Evolutionary conservation across 257 asterid genomes (phyloP).

Genomic region (Fraxinus cuspidata): DNA sequence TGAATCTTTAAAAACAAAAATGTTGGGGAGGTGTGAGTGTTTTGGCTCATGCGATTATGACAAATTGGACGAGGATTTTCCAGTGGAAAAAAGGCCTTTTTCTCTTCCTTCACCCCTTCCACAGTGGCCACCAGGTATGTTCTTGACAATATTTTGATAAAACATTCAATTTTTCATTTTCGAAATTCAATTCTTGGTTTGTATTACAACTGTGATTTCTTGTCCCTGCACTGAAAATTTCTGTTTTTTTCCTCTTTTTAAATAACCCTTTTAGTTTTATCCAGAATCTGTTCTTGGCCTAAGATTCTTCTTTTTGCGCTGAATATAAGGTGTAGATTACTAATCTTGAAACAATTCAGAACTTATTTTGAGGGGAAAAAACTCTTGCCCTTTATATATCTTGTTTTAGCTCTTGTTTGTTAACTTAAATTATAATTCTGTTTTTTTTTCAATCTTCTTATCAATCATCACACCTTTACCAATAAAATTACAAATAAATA

Average conservation of each 20-base stretch:
- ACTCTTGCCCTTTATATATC: too few species aligned
- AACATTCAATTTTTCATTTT: constrained; percentile 1
- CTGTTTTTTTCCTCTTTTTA: not conserved
- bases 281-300: constrained; percentile 1
- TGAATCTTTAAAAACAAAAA: constrained; percentile 15
- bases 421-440: too few species aligned
- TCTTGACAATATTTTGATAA: constrained; percentile 13
- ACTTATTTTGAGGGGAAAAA: not conserved
- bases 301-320: constrained; percentile 2
- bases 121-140: constrained; percentile 72
- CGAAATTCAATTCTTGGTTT: not conserved
- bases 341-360: not conserved
- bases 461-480: too few species aligned
- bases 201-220: constrained; percentile 11
- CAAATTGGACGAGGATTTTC: constrained; percentile 31
- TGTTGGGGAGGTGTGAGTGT: constrained; percentile 54
- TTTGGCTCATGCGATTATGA: constrained; percentile 36
- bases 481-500: too few species aligned
- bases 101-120: constrained; percentile 72
- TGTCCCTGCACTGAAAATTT: constrained; percentile 15
- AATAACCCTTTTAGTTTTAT: constrained; percentile 1
- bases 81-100: constrained; percentile 47
- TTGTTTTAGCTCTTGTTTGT: not conserved
- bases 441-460: too few species aligned
- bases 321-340: not conserved